Evolutionary conservation across 225 moss, liverwort and hornwort species (phyloP).

Genomic region (Rhytidiadelphus loreus): DNA sequence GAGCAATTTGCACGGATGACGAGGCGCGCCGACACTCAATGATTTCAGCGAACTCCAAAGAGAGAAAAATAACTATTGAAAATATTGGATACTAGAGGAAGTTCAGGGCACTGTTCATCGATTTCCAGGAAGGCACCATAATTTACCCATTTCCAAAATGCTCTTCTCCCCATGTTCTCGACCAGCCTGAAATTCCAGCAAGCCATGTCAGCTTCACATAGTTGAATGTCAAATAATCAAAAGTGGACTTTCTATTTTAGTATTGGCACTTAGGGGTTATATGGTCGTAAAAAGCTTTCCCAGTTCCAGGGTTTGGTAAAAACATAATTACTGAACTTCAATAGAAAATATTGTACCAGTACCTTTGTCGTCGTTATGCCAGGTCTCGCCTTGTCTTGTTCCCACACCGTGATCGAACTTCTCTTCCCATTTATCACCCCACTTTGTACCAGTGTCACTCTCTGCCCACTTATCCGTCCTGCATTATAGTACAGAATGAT

Average conservation of each 20-base stretch:
- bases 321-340: neutral
- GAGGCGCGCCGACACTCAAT: neutral
- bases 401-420: conserved; percentile 83
- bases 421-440: conserved; percentile 99
- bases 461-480: conserved; percentile 99
- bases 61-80: neutral
- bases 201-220: neutral
- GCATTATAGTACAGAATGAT: neutral
- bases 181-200: conserved; percentile 65
- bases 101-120: neutral
- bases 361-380: conserved; percentile 81
- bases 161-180: conserved; percentile 98
- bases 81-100: neutral
- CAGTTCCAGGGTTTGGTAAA: neutral
- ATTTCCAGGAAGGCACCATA: neutral
- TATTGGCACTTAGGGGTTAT: neutral
- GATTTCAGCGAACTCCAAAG: neutral
- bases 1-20: neutral
- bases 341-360: neutral
- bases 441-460: conserved; percentile 90
- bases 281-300: neutral
- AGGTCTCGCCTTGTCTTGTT: conserved; percentile 89
- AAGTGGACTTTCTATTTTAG: neutral
- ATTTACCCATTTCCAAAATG: conserved; percentile 91
- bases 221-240: neutral